Conservation (phyloP, 345 rosid species). For the Tarenaya hassleriana region DNA sequence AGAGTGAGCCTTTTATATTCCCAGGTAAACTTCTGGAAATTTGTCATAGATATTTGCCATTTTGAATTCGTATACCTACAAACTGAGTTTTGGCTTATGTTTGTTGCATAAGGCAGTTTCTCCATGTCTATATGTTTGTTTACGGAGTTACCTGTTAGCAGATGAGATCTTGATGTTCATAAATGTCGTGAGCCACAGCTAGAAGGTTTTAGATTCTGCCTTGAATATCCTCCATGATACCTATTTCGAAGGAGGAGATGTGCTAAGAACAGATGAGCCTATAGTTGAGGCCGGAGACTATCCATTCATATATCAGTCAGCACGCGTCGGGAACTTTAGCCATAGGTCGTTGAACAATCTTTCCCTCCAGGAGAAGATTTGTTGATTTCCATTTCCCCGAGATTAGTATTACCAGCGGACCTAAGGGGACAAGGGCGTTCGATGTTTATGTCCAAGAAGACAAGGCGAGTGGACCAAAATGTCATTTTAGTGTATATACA, state of each 20-base stretch:
- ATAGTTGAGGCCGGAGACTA: slow-evolving; percentile 76
- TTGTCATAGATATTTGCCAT: no score
- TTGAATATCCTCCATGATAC: slow-evolving; percentile 42
- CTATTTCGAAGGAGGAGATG: slow-evolving; percentile 66
- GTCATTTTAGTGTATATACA: not conserved
- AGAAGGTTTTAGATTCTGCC: slow-evolving; percentile 36
- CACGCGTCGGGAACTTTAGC: slow-evolving; percentile 64
- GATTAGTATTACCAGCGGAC: slow-evolving; percentile 76
- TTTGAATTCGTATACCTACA: no score
- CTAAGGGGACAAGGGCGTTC: slow-evolving; percentile 85
- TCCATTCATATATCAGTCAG: slow-evolving; percentile 65
- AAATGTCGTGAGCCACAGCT: slow-evolving; percentile 63
- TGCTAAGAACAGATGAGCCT: slow-evolving; percentile 59
- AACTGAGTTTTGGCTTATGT: not conserved
- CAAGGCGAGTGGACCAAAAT: slow-evolving; percentile 43
- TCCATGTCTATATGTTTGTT: not conserved
- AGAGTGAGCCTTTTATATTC: not conserved
- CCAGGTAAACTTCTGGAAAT: no score
- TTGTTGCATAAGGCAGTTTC: no score
- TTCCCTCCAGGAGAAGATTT: slow-evolving; percentile 52
- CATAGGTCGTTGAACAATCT: slow-evolving; percentile 48
- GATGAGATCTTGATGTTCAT: slow-evolving; percentile 65
- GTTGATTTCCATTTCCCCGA: slow-evolving; percentile 87
- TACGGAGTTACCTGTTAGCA: slow-evolving; percentile 24
- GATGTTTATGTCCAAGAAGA: slow-evolving; percentile 85